A percentile compares a stretch with the other conserved stretches of the same genome.
Evolutionary conservation across 768 basidiomycete genomes (phyloP).

Genomic region (Sarcodon aspratus): DNA sequence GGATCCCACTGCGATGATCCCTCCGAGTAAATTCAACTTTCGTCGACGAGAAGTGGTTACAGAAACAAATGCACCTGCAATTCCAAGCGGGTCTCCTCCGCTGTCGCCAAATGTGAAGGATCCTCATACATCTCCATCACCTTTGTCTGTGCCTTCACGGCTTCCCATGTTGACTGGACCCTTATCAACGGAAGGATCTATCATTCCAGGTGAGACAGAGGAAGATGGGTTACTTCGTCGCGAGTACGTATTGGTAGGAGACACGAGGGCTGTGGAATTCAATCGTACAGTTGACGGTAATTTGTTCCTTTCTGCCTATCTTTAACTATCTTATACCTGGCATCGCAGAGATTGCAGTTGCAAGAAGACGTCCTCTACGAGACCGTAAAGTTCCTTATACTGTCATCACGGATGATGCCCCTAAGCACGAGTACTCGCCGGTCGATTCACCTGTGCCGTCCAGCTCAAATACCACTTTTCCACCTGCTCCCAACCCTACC

Average conservation of each 20-base stretch:
- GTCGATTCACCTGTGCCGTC: slow-evolving; percentile 12
- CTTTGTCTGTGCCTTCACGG: background rate
- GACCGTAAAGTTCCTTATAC: slow-evolving; percentile 41
- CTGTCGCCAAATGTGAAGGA: background rate
- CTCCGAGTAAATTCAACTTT: slow-evolving; percentile 74
- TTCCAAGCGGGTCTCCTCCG: background rate
- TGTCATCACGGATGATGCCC: slow-evolving; percentile 34
- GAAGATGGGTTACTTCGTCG: slow-evolving; percentile 69
- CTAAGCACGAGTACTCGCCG: slow-evolving; percentile 23
- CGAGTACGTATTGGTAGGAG: slow-evolving; percentile 93
- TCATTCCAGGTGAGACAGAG: slow-evolving; percentile 76
- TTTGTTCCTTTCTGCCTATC: slow-evolving; percentile 10
- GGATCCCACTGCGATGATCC: slow-evolving; percentile 72
- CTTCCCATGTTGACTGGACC: slow-evolving; percentile 8
- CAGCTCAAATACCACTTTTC: slow-evolving; percentile 45
- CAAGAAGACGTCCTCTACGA: slow-evolving; percentile 45
- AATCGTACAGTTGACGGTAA: slow-evolving; percentile 85
- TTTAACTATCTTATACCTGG: slow-evolving; percentile 2
- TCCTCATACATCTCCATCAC: background rate
- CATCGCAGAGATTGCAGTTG: slow-evolving; percentile 47
- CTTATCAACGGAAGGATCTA: slow-evolving; percentile 45
- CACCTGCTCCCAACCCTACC: slow-evolving; percentile 43
- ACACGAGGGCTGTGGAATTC: slow-evolving; percentile 84
- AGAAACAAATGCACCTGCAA: background rate
- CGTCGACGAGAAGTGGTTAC: slow-evolving; percentile 20